These are phyloP conservation scores for Amylostereum chailletii DNA, from an alignment of 1,284 basidiomycete genomes.

Conservation along the genomic window DNA sequence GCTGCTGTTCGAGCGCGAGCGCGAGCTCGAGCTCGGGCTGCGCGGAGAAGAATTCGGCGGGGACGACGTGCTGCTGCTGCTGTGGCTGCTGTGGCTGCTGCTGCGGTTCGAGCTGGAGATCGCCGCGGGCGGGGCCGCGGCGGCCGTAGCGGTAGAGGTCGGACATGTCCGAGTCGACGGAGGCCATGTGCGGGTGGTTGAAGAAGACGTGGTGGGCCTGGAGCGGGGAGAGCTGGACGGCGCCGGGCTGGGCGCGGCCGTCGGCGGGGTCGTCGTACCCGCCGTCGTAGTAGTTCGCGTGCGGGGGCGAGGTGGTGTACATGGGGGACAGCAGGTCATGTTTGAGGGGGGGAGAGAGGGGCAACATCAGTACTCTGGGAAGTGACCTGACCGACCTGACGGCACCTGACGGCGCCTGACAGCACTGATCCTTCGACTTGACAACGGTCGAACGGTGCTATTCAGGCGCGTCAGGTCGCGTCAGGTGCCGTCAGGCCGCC, in stretches of 20 bases:
- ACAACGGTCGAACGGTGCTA: too few species aligned
- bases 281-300: too few species aligned
- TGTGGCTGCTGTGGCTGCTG: conserved; percentile 3
- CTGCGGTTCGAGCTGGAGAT: conserved; percentile 12
- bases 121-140: conserved; percentile 5
- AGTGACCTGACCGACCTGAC: too few species aligned
- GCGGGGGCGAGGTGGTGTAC: too few species aligned
- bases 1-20: conserved; percentile 11
- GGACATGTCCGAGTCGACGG: conserved; percentile 7
- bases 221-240: neutral
- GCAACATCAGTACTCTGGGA: too few species aligned
- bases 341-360: too few species aligned
- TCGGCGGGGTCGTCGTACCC: too few species aligned
- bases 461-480: too few species aligned
- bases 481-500: too few species aligned
- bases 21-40: conserved; percentile 12
- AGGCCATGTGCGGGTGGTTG: neutral
- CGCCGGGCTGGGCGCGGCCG: neutral
- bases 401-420: too few species aligned
- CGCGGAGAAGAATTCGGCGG: conserved; percentile 5
- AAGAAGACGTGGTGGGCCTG: neutral
- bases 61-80: conserved; percentile 16
- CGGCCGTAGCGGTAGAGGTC: conserved; percentile 12
- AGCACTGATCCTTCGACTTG: too few species aligned
- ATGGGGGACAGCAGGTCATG: too few species aligned